These are phyloP conservation scores for Yamadazyma tumulicola DNA, from an alignment of 805 yeast species.

Conservation along the genomic window DNA sequence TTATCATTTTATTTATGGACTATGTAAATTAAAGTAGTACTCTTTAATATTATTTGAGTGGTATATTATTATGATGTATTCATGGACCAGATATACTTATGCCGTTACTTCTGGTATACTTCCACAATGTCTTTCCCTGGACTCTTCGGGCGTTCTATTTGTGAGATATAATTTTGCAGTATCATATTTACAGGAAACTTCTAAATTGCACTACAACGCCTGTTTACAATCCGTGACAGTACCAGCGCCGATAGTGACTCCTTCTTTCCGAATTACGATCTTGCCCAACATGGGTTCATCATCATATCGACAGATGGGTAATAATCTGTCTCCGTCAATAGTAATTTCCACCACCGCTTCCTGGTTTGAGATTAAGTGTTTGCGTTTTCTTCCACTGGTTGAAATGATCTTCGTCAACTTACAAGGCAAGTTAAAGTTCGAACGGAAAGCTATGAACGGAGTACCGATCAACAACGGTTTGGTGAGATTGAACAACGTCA, in stretches of 20 bases:
- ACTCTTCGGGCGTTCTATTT: neutral
- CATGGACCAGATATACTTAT: no score
- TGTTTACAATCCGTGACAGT: constrained; percentile 25
- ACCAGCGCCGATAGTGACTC: constrained; percentile 68
- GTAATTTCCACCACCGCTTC: constrained; percentile 57
- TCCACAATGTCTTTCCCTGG: no score
- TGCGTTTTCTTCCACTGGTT: constrained; percentile 20
- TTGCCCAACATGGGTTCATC: constrained; percentile 57
- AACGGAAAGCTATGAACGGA: constrained; percentile 72
- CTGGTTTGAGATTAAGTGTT: constrained; percentile 59
- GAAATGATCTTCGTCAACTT: constrained; percentile 48
- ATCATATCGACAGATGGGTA: constrained; percentile 51
- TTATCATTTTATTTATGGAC: constrained; percentile 34
- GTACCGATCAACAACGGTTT: constrained; percentile 80
- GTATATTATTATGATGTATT: no score
- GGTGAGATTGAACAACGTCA: constrained; percentile 41
- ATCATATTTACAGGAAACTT: no score
- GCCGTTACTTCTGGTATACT: no score
- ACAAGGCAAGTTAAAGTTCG: constrained; percentile 70
- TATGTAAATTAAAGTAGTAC: constrained; percentile 16
- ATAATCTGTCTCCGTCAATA: constrained; percentile 41
- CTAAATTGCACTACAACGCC: no score
- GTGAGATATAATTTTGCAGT: no score
- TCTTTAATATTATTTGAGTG: neutral
- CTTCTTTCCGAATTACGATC: constrained; percentile 67